Percentiles rank a stretch among this genome's conserved stretches.
Conservation (phyloP, 2,329 filamentous ascomycete species). For the Cladosporium velox region DNA sequence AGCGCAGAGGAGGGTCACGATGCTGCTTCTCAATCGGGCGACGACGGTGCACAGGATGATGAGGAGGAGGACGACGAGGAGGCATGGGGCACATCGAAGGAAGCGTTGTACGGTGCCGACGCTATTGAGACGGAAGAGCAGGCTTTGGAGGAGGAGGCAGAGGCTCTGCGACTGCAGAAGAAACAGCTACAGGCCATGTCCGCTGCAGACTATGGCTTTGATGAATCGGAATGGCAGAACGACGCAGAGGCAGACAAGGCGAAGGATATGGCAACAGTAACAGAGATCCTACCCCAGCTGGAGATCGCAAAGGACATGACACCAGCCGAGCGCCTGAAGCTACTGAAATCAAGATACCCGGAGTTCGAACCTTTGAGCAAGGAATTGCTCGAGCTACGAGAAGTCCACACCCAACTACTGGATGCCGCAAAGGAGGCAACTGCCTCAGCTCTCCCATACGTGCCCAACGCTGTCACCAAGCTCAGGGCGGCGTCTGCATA, state of each 20-base stretch:
- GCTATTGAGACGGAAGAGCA: conserved; percentile 68
- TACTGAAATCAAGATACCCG: conserved; percentile 81
- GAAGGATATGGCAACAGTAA: conserved; percentile 56
- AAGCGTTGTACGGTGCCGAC: conserved; percentile 93
- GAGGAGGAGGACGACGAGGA: conserved; percentile 59
- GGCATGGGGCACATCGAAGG: conserved; percentile 84
- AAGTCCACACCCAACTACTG: conserved; percentile 26
- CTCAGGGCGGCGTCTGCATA: conserved; percentile 83
- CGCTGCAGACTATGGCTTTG: conserved; percentile 90
- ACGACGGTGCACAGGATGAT: conserved; percentile 34
- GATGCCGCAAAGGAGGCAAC: conserved; percentile 21
- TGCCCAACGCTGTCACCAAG: conserved; percentile 55
- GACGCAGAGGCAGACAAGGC: conserved; percentile 47
- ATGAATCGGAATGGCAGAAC: conserved; percentile 81
- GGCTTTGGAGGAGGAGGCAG: conserved; percentile 87
- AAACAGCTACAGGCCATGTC: conserved; percentile 89
- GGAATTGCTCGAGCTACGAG: conserved; percentile 73
- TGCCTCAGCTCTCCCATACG: conserved; percentile 5
- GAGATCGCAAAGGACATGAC: conserved; percentile 80
- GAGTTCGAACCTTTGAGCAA: conserved; percentile 85
- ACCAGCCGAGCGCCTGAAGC: conserved; percentile 69
- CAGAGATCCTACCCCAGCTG: conserved; percentile 80
- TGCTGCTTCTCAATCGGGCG: conserved; percentile 31
- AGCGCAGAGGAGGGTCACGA: conserved; percentile 33
- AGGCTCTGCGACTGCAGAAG: conserved; percentile 83